Percentiles rank a stretch among this genome's conserved stretches.
phyloP scores from a whole-genome alignment of 208 protist genomes.

The Leishmania major region DNA sequence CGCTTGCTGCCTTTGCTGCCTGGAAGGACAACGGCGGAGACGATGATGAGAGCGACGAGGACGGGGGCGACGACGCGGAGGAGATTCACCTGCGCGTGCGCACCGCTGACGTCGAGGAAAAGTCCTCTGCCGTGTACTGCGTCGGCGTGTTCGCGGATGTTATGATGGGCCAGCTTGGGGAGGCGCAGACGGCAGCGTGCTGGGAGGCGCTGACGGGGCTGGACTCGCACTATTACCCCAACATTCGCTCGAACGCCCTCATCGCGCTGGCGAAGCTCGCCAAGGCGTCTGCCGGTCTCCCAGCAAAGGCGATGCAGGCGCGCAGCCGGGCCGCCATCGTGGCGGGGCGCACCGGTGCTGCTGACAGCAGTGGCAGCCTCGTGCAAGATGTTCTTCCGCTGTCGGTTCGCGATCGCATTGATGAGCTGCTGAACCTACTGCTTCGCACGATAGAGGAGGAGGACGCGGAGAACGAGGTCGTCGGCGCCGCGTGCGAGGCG shows the following conservation, averaged over 20 bases:
- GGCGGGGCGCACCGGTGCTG: neutral
- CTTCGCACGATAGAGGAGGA: slow-evolving; percentile 53
- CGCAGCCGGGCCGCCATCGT: slow-evolving; percentile 21
- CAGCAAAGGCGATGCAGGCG: slow-evolving; percentile 30
- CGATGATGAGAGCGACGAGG: slow-evolving; percentile 34
- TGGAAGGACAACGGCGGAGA: slow-evolving; percentile 28
- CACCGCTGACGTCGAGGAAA: slow-evolving; percentile 85
- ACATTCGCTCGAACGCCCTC: slow-evolving; percentile 71
- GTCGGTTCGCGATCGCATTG: slow-evolving; percentile 49
- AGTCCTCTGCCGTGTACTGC: slow-evolving; percentile 78
- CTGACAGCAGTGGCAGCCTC: neutral
- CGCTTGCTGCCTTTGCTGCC: slow-evolving; percentile 19
- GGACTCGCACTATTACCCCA: slow-evolving; percentile 64
- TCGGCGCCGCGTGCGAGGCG: slow-evolving; percentile 74
- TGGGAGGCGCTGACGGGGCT: slow-evolving; percentile 50
- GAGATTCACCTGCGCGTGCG: slow-evolving; percentile 75
- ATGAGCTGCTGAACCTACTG: slow-evolving; percentile 51
- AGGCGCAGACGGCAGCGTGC: slow-evolving; percentile 52
- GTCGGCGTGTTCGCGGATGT: slow-evolving; percentile 83
- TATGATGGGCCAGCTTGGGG: slow-evolving; percentile 49
- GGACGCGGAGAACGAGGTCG: slow-evolving; percentile 76
- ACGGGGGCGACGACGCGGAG: slow-evolving; percentile 54
- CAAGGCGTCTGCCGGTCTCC: slow-evolving; percentile 50
- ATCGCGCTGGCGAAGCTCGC: slow-evolving; percentile 63
- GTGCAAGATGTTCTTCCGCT: slow-evolving; percentile 55